phyloP scores from a whole-genome alignment of 2,329 filamentous ascomycete genomes.

The Aulographum hederae region DNA sequence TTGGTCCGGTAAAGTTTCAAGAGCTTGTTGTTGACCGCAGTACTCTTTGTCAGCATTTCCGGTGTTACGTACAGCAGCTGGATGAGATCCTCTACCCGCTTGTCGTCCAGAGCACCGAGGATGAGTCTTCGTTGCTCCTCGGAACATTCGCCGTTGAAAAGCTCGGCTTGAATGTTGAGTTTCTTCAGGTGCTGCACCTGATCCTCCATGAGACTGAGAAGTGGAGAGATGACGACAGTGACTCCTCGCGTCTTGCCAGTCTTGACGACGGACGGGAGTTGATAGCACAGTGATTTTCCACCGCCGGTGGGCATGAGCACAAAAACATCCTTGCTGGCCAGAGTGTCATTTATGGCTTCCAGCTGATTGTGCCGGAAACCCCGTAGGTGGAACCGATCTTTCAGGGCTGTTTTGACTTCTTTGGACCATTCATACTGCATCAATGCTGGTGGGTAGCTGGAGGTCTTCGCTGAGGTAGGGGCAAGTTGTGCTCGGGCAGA shows the following conservation, averaged over 20 bases:
- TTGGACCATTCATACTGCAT: conserved; percentile 66
- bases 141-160: conserved; percentile 63
- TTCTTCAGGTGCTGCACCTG: conserved; percentile 70
- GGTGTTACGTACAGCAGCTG: conserved; percentile 90
- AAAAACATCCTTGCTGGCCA: conserved; percentile 76
- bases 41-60: conserved; percentile 83
- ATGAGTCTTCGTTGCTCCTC: conserved; percentile 45
- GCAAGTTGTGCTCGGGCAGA: conserved; percentile 1
- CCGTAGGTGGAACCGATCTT: conserved; percentile 64
- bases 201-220: conserved; percentile 93
- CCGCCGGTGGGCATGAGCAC: conserved; percentile 96
- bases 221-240: conserved; percentile 84
- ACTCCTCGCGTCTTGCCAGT: conserved; percentile 70
- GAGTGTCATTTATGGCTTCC: conserved; percentile 86
- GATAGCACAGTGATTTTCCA: conserved; percentile 93
- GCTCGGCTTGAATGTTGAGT: conserved; percentile 58
- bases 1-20: conserved; percentile 46
- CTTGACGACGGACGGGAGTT: conserved; percentile 70
- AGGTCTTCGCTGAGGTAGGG: conserved; percentile 7
- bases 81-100: conserved; percentile 54
- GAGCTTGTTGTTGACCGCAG: conserved; percentile 46
- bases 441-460: conserved; percentile 4
- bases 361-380: conserved; percentile 85
- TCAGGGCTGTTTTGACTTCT: conserved; percentile 66
- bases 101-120: conserved; percentile 41